phyloP scores from a whole-genome alignment of 2,329 filamentous ascomycete genomes.

The Drechslerella stenobrocha region DNA sequence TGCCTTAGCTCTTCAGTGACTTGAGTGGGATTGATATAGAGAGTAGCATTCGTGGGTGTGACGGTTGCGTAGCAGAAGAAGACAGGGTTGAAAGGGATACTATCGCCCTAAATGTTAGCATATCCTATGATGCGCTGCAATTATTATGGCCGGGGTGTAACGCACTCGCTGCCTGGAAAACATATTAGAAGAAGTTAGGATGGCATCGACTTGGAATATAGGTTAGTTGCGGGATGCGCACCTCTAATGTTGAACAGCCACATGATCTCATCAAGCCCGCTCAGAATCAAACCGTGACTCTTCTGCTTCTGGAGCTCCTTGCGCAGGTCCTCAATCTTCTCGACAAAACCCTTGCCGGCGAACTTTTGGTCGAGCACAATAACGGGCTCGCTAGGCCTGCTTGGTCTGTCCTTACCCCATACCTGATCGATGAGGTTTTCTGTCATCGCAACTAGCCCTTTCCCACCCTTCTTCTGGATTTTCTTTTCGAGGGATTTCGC shows the following conservation, averaged over 20 bases:
- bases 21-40: slow-evolving; percentile 84
- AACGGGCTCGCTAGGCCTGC: slow-evolving; percentile 74
- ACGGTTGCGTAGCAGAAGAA: slow-evolving; percentile 96
- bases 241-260: slow-evolving; percentile 97
- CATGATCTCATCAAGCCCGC: slow-evolving; percentile 92
- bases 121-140: slow-evolving; percentile 32
- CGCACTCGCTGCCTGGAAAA: slow-evolving; percentile 33
- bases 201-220: no score
- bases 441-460: slow-evolving; percentile 71
- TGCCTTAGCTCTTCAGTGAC: slow-evolving; percentile 68
- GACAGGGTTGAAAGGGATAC: slow-evolving; percentile 94
- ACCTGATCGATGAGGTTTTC: slow-evolving; percentile 87
- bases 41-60: slow-evolving; percentile 72
- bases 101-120: slow-evolving; percentile 53
- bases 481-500: slow-evolving; percentile 78
- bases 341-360: slow-evolving; percentile 77
- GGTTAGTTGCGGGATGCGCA: slow-evolving; percentile 59
- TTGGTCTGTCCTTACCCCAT: slow-evolving; percentile 76
- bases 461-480: slow-evolving; percentile 82
- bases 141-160: background rate
- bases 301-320: slow-evolving; percentile 91
- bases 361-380: slow-evolving; percentile 72
- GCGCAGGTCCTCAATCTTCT: slow-evolving; percentile 83
- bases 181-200: background rate
- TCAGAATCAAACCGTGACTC: slow-evolving; percentile 81